Evolutionary conservation across 768 basidiomycete genomes (phyloP).

Genomic region (Termitomyces sp.): DNA sequence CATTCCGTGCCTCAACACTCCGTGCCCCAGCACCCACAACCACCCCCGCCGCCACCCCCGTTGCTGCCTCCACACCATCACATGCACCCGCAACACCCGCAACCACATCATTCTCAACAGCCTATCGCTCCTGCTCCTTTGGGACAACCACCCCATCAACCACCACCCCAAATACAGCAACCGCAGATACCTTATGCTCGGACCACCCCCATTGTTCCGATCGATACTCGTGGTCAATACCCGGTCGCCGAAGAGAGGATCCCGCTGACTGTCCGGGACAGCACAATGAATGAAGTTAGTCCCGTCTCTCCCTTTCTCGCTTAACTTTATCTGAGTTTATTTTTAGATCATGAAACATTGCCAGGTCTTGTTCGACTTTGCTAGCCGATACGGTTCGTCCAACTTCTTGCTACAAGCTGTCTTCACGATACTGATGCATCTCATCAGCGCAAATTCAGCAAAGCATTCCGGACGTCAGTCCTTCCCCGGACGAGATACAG

Average conservation of each 20-base stretch:
- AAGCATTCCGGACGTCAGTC: conserved; percentile 43
- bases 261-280: conserved; percentile 26
- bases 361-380: conserved; percentile 54
- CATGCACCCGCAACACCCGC: conserved; percentile 11
- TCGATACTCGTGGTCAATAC: conserved; percentile 34
- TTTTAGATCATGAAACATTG: conserved; percentile 61
- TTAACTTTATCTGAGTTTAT: conserved; percentile 4
- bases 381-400: conserved; percentile 57
- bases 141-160: conserved; percentile 11
- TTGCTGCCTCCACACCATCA: conserved; percentile 12
- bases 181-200: conserved; percentile 26
- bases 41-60: conserved; percentile 5
- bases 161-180: conserved; percentile 20
- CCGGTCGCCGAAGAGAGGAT: conserved; percentile 29
- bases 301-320: neutral
- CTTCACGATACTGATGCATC: conserved; percentile 4
- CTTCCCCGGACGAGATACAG: conserved; percentile 47
- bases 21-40: conserved; percentile 19
- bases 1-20: conserved; percentile 15
- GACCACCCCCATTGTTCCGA: conserved; percentile 37
- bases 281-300: conserved; percentile 39
- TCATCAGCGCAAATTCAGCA: conserved; percentile 39
- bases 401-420: neutral
- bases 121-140: conserved; percentile 10
- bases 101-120: conserved; percentile 11